phyloP scores from a whole-genome alignment of 306 rosid genomes.

The Bauhinia variegata region DNA sequence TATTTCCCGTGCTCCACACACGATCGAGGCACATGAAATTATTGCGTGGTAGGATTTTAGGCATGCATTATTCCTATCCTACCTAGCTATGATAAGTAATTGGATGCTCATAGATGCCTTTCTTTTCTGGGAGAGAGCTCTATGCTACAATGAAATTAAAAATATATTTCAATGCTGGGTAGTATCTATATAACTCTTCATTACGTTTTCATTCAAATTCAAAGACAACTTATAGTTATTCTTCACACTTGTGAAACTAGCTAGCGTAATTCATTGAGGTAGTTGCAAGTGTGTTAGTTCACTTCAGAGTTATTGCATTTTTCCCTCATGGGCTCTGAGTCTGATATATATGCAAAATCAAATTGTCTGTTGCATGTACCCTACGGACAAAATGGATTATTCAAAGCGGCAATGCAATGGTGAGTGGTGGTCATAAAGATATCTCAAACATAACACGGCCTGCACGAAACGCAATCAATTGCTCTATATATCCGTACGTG shows the following conservation, averaged over 20 bases:
- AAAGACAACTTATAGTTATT: no score
- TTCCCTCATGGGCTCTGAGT: no score
- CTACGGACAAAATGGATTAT: no score
- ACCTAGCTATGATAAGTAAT: constrained; percentile 35
- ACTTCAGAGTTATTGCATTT: no score
- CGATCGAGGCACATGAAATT: constrained; percentile 33
- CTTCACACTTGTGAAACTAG: no score
- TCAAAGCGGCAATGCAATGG: constrained; percentile 28
- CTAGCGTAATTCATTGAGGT: no score
- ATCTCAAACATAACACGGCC: constrained; percentile 25
- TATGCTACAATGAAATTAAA: no score
- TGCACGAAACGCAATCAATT: constrained; percentile 31
- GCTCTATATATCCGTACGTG: not conserved
- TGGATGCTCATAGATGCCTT: constrained; percentile 43
- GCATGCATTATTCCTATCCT: constrained; percentile 41
- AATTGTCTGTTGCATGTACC: constrained; percentile 26
- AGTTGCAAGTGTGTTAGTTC: no score
- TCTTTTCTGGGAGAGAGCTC: constrained; percentile 35
- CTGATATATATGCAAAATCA: no score
- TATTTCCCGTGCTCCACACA: constrained; percentile 34
- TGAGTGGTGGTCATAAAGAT: constrained; percentile 35
- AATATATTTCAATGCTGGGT: no score
- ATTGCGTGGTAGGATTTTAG: constrained; percentile 50
- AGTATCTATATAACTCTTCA: no score
- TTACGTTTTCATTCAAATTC: not conserved